Evolutionary conservation across 2,329 filamentous ascomycete genomes (phyloP), one percentile per base, ranked within the genome.

Genomic region (Penicillium sp.): DNA sequence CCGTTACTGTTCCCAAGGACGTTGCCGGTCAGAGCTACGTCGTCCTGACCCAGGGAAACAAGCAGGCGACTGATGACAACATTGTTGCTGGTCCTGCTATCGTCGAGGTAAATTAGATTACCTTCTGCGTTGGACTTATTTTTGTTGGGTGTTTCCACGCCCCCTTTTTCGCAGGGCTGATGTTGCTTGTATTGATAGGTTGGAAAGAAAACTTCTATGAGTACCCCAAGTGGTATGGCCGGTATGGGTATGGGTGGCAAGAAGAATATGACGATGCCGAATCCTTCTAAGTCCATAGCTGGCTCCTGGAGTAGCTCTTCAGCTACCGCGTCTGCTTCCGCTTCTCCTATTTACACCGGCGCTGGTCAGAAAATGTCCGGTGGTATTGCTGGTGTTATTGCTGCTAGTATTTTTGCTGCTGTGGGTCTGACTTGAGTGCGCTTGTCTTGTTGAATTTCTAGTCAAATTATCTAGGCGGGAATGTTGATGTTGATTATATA

Each of bases 41-140:
- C 39, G 66, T 73, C 47, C 52, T 73, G 19, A 72, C 71, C 6
- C 62, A 56, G 47, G 56, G 62, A 38, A 53, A 67, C 61, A 45
- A 55, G 10, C 25, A 61, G 53, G 65, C 58, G 17, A 62, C 69
- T 5, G 65, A 67, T 54, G 70, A 71, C 39, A 71, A 64, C 42
- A 66, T 73, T 43, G 49, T 73, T 52, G 69, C 70, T 35, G 70
- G 70, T 2, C 72, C 71, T 19, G 70, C 69, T 44, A 70, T 73
- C 21, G 58, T 73, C 41, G 70, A 73, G 61, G 68, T 73, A 64
- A 60, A 50, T 50, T 58, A 57, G 17, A 43, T 49, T 43, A 41
- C 13, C n/a, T 39, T 25, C 6, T 3, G 5, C 12, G 4, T 48
- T 53, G 21, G 35, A n/a, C 6, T 38, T 48, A 1, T 27, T 33